A percentile compares a stretch with the other conserved stretches of the same genome.
phyloP scores from a whole-genome alignment of 352 stramenopile genomes.

The Globisporangium nagaii region DNA sequence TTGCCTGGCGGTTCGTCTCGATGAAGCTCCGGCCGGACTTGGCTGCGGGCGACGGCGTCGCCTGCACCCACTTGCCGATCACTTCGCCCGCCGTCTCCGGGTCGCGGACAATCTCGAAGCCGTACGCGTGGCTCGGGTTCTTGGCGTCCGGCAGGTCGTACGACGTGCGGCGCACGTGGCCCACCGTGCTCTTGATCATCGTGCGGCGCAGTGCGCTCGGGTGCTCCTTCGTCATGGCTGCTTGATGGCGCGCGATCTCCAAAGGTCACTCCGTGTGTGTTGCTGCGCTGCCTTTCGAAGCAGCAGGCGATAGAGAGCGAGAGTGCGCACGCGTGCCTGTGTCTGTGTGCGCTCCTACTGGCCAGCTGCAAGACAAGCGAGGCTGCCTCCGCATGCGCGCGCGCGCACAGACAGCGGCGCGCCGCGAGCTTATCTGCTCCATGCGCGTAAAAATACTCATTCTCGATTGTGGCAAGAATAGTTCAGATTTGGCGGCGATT shows the following conservation, averaged over 20 bases:
- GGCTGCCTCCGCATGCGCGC: background rate
- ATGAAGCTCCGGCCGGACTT: constrained; percentile 71
- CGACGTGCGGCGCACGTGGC: constrained; percentile 43
- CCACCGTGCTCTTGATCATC: constrained; percentile 80
- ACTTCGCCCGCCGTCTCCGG: constrained; percentile 68
- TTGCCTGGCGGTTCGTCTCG: constrained; percentile 69
- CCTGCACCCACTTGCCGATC: constrained; percentile 67
- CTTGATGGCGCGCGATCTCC: background rate
- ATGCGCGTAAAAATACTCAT: background rate
- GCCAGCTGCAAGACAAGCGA: background rate
- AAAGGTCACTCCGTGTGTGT: background rate
- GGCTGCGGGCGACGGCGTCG: constrained; percentile 52
- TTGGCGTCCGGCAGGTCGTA: constrained; percentile 69
- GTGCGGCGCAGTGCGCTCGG: constrained; percentile 55
- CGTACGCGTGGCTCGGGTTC: constrained; percentile 62
- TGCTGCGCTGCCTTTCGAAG: constrained; percentile 1
- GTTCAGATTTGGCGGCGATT: background rate
- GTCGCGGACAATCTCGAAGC: constrained; percentile 60
- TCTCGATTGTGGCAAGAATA: background rate
- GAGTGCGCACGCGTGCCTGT: no score
- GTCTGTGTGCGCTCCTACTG: no score
- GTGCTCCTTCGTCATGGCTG: constrained; percentile 27
- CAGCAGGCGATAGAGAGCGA: background rate
- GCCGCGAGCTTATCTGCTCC: background rate
- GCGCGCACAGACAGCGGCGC: background rate